Conservation (phyloP, 2,329 filamentous ascomycete genomes). For the Trichoderma atrobrunneum region DNA sequence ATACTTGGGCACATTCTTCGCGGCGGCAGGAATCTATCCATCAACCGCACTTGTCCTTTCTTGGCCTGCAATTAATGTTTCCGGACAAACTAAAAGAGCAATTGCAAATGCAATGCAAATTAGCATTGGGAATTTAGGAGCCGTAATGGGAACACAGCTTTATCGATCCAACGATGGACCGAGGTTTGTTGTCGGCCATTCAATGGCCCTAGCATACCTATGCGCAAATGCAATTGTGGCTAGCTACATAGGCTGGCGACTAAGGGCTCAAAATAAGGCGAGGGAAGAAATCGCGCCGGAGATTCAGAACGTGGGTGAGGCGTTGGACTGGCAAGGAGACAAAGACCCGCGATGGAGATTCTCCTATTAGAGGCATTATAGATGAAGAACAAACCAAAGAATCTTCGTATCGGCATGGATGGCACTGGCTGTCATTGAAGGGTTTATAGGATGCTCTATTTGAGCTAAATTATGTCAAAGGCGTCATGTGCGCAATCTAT, state of each 20-base stretch:
- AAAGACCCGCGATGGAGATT: constrained; percentile 66
- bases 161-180: constrained; percentile 61
- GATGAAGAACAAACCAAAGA: neutral
- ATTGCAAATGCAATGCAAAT: constrained; percentile 66
- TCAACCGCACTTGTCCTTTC: constrained; percentile 61
- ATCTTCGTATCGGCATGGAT: neutral
- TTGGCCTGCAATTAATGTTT: constrained; percentile 71
- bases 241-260: constrained; percentile 45
- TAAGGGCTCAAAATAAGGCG: constrained; percentile 56
- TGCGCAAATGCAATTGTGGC: constrained; percentile 40
- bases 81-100: constrained; percentile 66
- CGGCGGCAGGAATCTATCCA: constrained; percentile 66
- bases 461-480: neutral
- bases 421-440: neutral
- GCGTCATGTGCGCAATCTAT: neutral
- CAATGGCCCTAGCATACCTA: constrained; percentile 63
- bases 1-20: constrained; percentile 61
- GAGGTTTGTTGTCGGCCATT: constrained; percentile 64
- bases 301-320: constrained; percentile 47
- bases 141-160: constrained; percentile 66
- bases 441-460: neutral
- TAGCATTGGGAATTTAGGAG: constrained; percentile 66
- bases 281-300: constrained; percentile 42
- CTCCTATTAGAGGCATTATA: constrained; percentile 42
- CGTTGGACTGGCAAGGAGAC: constrained; percentile 59